Evolutionary conservation across 768 basidiomycete species (phyloP).

Genomic region (Cyclocybe aegerita): DNA sequence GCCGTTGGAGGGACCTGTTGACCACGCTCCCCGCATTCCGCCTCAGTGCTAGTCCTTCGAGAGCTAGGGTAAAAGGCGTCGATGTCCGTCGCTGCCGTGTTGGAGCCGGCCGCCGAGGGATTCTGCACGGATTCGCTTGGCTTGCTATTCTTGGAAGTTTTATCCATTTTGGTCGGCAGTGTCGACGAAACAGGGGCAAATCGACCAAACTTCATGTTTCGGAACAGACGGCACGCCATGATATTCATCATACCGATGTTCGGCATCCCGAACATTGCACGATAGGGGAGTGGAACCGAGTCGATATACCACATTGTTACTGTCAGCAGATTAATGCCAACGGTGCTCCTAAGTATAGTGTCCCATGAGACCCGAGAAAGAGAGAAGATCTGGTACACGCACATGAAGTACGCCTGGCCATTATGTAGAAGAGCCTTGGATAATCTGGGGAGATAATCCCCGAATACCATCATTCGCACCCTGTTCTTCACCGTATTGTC

Average conservation of each 20-base stretch:
- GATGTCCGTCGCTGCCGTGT: no score
- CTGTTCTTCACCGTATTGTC: not conserved
- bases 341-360: slow-evolving; percentile 8
- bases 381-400: slow-evolving; percentile 1
- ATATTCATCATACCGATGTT: slow-evolving; percentile 16
- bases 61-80: no score
- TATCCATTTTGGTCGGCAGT: no score
- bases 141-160: no score
- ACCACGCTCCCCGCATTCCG: no score
- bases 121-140: no score
- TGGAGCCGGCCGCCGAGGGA: no score
- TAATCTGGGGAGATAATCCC: slow-evolving; percentile 20
- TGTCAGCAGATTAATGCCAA: slow-evolving; percentile 5
- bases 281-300: slow-evolving; percentile 10
- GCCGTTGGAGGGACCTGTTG: no score
- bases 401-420: slow-evolving; percentile 33
- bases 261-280: slow-evolving; percentile 8
- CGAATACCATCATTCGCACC: slow-evolving; percentile 13
- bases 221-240: slow-evolving; percentile 18
- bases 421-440: slow-evolving; percentile 23
- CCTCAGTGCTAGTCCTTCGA: no score
- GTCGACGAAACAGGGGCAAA: no score
- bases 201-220: slow-evolving; percentile 7
- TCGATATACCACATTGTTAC: slow-evolving; percentile 7
- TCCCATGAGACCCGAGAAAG: not conserved